Percentiles rank a stretch among this genome's conserved stretches.
These are phyloP conservation scores for Kuraishia ogatae DNA, from an alignment of 805 yeast species.

Conservation along the genomic window DNA sequence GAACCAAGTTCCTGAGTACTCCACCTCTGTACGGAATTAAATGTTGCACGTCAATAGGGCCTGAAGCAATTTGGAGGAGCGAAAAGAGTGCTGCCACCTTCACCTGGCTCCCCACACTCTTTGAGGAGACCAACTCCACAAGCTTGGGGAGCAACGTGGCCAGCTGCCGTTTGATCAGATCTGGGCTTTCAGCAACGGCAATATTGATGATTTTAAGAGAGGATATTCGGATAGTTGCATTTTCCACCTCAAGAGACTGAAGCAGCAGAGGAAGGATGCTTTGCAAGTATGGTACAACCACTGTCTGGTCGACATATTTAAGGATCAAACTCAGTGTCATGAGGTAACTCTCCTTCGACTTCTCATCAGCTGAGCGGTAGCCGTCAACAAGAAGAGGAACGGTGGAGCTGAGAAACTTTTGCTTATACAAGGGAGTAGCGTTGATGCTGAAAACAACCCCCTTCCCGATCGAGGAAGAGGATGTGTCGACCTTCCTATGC, in stretches of 20 bases:
- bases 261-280: slow-evolving; percentile 64
- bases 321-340: slow-evolving; percentile 61
- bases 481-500: slow-evolving; percentile 17
- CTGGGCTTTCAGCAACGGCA: slow-evolving; percentile 45
- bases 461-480: slow-evolving; percentile 4
- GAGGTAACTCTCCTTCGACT: slow-evolving; percentile 32
- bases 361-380: slow-evolving; percentile 21
- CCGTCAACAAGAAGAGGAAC: slow-evolving; percentile 47
- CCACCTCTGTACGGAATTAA: slow-evolving; percentile 43
- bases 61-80: slow-evolving; percentile 37
- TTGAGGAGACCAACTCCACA: slow-evolving; percentile 24
- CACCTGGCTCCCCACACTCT: slow-evolving; percentile 28
- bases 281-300: slow-evolving; percentile 56
- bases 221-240: slow-evolving; percentile 14
- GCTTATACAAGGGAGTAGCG: slow-evolving; percentile 68
- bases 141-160: slow-evolving; percentile 49
- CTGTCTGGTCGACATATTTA: slow-evolving; percentile 51
- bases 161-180: slow-evolving; percentile 43
- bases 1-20: slow-evolving; percentile 38
- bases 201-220: slow-evolving; percentile 16
- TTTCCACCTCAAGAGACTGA: slow-evolving; percentile 37
- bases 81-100: slow-evolving; percentile 51
- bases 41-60: slow-evolving; percentile 27
- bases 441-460: slow-evolving; percentile 40
- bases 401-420: slow-evolving; percentile 57